Conservation (phyloP, 176 grass and related monocot genomes). For the Zea luxurians region DNA sequence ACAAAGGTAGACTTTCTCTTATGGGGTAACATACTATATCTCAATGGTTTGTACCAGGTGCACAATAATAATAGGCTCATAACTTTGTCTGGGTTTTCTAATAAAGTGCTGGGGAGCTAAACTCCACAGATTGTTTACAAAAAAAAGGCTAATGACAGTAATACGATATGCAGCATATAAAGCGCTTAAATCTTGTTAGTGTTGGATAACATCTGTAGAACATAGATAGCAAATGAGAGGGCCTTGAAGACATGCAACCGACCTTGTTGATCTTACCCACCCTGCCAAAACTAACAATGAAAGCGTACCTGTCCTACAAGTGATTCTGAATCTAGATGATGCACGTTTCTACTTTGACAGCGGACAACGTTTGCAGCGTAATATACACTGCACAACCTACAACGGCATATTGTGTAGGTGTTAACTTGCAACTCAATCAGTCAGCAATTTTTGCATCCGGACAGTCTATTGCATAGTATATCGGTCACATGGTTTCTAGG, state of each 20-base stretch:
- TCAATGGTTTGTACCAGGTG: not conserved
- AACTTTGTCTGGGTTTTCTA: not conserved
- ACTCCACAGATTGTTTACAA: too few relatives aligned
- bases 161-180: not conserved
- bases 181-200: not conserved
- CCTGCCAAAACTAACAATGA: not conserved
- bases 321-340: not conserved
- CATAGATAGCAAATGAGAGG: not conserved
- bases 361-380: not conserved
- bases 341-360: not conserved
- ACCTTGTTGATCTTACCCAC: not conserved
- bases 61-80: not conserved
- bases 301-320: not conserved
- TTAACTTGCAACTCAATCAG: not conserved
- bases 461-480: not conserved
- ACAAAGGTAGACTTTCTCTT: not conserved
- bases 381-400: not conserved
- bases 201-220: not conserved
- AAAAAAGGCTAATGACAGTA: not conserved
- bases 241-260: not conserved
- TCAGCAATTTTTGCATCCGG: not conserved
- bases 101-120: too few relatives aligned
- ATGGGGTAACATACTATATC: not conserved
- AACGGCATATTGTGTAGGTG: not conserved
- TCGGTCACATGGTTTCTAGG: not conserved